These are phyloP conservation scores for Vaccinium darrowii DNA, from an alignment of 148 eudicot species.

Conservation along the genomic window DNA sequence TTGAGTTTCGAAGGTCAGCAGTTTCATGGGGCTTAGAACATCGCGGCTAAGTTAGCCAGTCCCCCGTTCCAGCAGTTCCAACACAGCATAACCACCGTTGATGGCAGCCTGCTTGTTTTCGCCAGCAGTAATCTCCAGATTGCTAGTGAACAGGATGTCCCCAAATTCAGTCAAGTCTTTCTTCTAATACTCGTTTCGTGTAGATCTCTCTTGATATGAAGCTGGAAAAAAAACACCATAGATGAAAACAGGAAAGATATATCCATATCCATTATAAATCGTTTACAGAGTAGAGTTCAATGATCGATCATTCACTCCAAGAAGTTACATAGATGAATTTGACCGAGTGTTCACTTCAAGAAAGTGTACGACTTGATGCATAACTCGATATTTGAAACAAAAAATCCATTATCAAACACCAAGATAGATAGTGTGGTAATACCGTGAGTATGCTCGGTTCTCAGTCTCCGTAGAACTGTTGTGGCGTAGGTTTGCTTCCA, in stretches of 20 bases:
- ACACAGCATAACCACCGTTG: slow-evolving; percentile 51
- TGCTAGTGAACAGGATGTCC: slow-evolving; percentile 56
- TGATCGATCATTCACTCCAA: not conserved
- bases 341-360: not conserved
- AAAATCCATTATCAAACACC: not conserved
- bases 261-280: not conserved
- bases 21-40: slow-evolving; percentile 44
- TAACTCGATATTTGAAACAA: not conserved
- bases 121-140: slow-evolving; percentile 62
- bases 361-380: not conserved
- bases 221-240: not conserved
- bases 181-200: slow-evolving; percentile 13
- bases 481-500: not conserved
- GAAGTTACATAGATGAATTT: no score
- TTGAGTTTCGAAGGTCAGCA: slow-evolving; percentile 62
- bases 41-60: slow-evolving; percentile 45
- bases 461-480: not conserved
- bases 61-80: slow-evolving; percentile 65
- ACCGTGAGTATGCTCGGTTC: not conserved
- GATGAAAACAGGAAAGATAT: not conserved
- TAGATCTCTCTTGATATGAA: not conserved
- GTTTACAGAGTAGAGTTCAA: not conserved
- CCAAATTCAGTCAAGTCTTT: slow-evolving; percentile 59
- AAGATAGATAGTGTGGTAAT: not conserved
- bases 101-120: slow-evolving; percentile 58